These are phyloP conservation scores for Pythium brachiatum DNA, from an alignment of 352 stramenopile genomes.

Conservation along the genomic window DNA sequence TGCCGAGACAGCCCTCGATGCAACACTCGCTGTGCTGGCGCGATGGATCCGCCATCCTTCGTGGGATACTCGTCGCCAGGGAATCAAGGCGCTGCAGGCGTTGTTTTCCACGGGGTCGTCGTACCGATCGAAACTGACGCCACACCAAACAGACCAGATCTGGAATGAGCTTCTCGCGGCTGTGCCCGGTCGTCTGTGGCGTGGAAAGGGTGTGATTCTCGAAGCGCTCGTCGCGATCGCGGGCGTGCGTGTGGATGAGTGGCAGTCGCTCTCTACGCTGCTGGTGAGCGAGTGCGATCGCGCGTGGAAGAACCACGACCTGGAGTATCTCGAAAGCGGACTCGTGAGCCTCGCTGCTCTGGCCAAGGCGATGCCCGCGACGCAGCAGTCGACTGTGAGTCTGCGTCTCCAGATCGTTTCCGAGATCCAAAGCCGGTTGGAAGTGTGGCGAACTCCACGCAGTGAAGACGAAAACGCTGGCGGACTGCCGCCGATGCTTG, in stretches of 20 bases:
- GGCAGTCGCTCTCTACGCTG: slow-evolving; percentile 32
- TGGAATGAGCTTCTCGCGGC: slow-evolving; percentile 45
- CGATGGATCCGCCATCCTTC: slow-evolving; percentile 60
- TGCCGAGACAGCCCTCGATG: slow-evolving; percentile 41
- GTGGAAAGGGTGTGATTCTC: slow-evolving; percentile 69
- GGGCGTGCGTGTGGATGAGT: slow-evolving; percentile 25
- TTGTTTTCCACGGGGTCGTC: slow-evolving; percentile 42
- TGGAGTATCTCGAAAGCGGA: slow-evolving; percentile 69
- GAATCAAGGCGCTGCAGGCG: slow-evolving; percentile 55
- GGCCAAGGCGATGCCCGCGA: slow-evolving; percentile 30
- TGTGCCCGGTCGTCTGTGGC: slow-evolving; percentile 72
- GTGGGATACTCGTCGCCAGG: slow-evolving; percentile 75
- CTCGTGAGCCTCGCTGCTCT: slow-evolving; percentile 53
- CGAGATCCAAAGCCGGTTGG: slow-evolving; percentile 35
- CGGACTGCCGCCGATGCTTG: slow-evolving; percentile 50
- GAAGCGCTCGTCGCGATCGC: slow-evolving; percentile 65
- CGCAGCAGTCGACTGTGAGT: slow-evolving; percentile 11
- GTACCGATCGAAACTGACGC: slow-evolving; percentile 44
- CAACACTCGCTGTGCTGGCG: slow-evolving; percentile 39
- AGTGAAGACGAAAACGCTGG: background rate
- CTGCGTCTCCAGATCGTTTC: slow-evolving; percentile 39
- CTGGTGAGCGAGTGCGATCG: slow-evolving; percentile 61
- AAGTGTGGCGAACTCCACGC: slow-evolving; percentile 17
- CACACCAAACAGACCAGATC: slow-evolving; percentile 45
- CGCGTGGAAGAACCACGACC: slow-evolving; percentile 58